Conservation (phyloP, 164 flowering plant species). For the Magnolia changhungtana region DNA sequence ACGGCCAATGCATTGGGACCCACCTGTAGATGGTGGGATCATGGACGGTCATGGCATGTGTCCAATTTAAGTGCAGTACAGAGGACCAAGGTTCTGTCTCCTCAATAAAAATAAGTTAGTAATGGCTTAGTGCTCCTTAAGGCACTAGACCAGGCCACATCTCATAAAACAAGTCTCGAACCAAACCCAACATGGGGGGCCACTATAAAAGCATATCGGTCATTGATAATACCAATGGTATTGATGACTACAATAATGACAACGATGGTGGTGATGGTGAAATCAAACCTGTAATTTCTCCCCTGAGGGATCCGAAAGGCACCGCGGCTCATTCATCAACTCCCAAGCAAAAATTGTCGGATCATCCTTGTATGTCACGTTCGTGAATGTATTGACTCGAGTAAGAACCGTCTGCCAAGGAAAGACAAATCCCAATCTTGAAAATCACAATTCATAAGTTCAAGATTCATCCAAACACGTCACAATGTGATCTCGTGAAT, state of each 20-base stretch:
- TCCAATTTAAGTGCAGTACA: too few species aligned
- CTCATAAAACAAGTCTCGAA: too few species aligned
- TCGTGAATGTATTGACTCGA: conserved; percentile 81
- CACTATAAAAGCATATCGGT: too few species aligned
- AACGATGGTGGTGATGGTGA: background rate
- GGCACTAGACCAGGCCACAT: too few species aligned
- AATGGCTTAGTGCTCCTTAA: too few species aligned
- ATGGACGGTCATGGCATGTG: too few species aligned
- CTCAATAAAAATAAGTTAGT: too few species aligned
- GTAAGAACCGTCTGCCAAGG: conserved; percentile 57
- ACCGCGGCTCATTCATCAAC: conserved; percentile 27
- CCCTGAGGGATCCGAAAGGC: conserved; percentile 24
- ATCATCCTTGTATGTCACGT: conserved; percentile 87
- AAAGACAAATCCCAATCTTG: background rate
- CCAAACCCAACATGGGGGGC: too few species aligned
- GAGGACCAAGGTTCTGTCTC: too few species aligned
- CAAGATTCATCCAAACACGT: background rate
- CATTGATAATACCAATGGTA: background rate
- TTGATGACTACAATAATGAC: background rate
- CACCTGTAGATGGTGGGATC: too few species aligned
- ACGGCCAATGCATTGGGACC: background rate
- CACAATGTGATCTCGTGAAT: background rate
- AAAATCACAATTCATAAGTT: background rate
- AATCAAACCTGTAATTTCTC: conserved; percentile 53
- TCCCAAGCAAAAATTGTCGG: conserved; percentile 82